These are phyloP conservation scores for Gaertneriomyces semiglobifer DNA, from an alignment of 192 early-diverging fungal species.

Conservation along the genomic window DNA sequence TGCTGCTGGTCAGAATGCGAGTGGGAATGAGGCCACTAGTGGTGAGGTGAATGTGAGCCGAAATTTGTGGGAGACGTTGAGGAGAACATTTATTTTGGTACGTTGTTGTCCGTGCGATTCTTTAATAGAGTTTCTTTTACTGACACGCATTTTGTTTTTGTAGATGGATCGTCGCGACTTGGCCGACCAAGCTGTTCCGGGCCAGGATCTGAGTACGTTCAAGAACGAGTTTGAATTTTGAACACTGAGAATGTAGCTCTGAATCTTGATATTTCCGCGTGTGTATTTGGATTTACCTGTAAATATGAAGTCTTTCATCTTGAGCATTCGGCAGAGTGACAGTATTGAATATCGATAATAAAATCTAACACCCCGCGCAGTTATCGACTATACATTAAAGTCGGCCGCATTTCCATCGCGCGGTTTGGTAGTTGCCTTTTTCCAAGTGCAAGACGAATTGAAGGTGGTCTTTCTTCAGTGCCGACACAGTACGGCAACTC, in stretches of 20 bases:
- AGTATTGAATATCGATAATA: background rate
- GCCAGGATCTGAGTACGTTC: constrained; percentile 31
- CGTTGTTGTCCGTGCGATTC: background rate
- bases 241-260: background rate
- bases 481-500: too few species aligned
- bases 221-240: constrained; percentile 44
- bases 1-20: too few species aligned
- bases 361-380: background rate
- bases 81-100: constrained; percentile 35
- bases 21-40: background rate
- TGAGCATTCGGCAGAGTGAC: background rate
- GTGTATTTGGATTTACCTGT: background rate
- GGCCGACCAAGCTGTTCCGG: constrained; percentile 29
- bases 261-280: background rate
- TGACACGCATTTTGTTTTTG: background rate
- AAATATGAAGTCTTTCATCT: background rate
- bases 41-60: constrained; percentile 26
- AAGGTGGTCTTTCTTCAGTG: too few species aligned
- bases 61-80: constrained; percentile 40
- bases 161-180: constrained; percentile 41
- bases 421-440: background rate
- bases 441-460: too few species aligned
- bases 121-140: constrained; percentile 1
- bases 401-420: background rate
- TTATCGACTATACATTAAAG: background rate